A percentile compares a stretch with the other conserved stretches of the same genome.
These are phyloP conservation scores for Solanum habrochaites DNA, from an alignment of 257 asterid genomes.

Conservation along the genomic window DNA sequence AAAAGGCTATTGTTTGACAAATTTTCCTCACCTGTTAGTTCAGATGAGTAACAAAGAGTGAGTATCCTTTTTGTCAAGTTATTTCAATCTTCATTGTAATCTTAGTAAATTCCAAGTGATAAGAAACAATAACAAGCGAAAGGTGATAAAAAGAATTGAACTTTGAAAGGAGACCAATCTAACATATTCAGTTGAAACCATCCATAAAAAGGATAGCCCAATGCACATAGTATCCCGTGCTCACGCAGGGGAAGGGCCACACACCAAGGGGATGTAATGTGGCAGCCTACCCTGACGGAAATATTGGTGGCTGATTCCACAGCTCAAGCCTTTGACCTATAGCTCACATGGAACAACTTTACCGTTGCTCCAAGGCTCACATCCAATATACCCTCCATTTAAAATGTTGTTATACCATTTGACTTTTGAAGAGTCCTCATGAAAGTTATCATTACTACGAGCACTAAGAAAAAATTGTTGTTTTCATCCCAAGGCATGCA, in stretches of 20 bases:
- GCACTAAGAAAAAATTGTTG: background rate
- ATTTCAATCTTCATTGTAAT: background rate
- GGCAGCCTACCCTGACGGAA: background rate
- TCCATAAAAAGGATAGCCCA: background rate
- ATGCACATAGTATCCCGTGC: background rate
- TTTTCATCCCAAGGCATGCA: background rate
- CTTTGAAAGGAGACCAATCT: background rate
- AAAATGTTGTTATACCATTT: background rate
- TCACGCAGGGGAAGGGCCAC: background rate
- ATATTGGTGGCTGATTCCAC: background rate
- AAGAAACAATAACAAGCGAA: background rate
- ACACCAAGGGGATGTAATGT: background rate
- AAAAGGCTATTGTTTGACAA: slow-evolving; percentile 84
- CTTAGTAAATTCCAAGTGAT: background rate
- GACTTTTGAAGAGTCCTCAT: background rate
- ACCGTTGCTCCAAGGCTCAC: background rate
- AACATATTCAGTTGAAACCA: background rate
- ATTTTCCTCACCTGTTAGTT: slow-evolving; percentile 68
- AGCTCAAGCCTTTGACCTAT: background rate
- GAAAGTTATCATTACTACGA: background rate
- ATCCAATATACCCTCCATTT: background rate
- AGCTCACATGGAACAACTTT: background rate
- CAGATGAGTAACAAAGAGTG: background rate
- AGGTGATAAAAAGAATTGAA: background rate
- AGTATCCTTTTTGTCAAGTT: background rate